Evolutionary conservation across 1,139 yeast genomes (phyloP), one percentile per base, ranked within the genome.

Genomic region (Suhomyces wounanorum): DNA sequence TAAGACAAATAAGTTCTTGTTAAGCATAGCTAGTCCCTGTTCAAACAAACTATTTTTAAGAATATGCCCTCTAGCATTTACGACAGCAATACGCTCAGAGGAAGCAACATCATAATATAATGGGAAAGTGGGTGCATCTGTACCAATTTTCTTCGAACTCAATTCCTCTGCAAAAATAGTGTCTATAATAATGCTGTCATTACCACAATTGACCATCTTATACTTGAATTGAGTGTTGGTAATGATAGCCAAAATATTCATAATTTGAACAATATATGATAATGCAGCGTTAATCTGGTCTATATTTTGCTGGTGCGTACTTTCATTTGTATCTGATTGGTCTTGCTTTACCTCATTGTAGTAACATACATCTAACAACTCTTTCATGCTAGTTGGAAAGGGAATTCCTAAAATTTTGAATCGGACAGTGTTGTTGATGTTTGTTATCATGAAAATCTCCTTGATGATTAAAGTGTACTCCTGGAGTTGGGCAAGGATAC

Each of bases 381-480:
- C 72, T 36, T 62, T 64, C 23, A 68, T 64, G 44, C 64, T 64
- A 8, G 66, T 52, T 0, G 80, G 80, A 47, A 75, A 72, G 48
- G 72, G 74, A 3, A 74, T 55, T 0, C 74, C 78, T 55, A 66
- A 47, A 2, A 77, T 72, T 28, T 64, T 59, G 52, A 73, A 69
- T n/a, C 60, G 60, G 16, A 64, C 59, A 6, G 68, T 50, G 40
- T 60, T 57, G 26, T 60, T 58, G 5, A 59, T 52, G 47, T 66
- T 67, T 13, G 60, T 63, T n/a, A 76, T 73, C 13, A 63, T 60
- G 28, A 72, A 58, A 2, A 69, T 59, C 28, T 69, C 66, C 31
- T 57, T 61, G 8, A 74, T 47, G 0, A 62, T 54, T 9, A 49
- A 43, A 11, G 68, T 64, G 13, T 55, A 48, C 2, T 51, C 44